Evolutionary conservation across 108 stramenopile species (phyloP).

Genomic region (Cyclostephanos invisitatus): DNA sequence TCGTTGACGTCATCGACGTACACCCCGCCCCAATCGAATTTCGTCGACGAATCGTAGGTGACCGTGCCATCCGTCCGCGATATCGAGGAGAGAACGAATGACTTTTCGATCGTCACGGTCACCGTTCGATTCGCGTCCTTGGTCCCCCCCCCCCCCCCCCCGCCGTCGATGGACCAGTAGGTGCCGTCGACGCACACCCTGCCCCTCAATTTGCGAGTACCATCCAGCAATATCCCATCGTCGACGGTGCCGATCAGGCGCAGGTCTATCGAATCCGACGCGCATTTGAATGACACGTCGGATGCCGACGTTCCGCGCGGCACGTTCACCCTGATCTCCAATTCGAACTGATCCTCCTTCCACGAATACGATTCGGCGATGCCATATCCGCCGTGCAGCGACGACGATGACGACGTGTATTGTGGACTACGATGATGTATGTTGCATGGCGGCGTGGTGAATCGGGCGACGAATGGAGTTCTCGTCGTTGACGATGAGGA

Average conservation of each 20-base stretch:
- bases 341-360: conserved; percentile 83
- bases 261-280: conserved; percentile 59
- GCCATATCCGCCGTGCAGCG: neutral
- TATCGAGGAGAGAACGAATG: conserved; percentile 28
- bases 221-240: conserved; percentile 64
- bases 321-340: conserved; percentile 72
- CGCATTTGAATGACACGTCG: conserved; percentile 65
- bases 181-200: conserved; percentile 75
- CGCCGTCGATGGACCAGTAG: conserved; percentile 77
- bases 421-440: neutral
- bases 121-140: conserved; percentile 20
- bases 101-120: conserved; percentile 75
- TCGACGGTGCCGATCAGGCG: conserved; percentile 23
- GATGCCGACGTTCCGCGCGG: conserved; percentile 65
- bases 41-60: conserved; percentile 48
- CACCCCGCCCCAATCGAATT: conserved; percentile 86
- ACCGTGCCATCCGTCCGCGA: conserved; percentile 7
- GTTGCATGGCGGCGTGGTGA: neutral
- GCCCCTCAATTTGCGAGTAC: conserved; percentile 62
- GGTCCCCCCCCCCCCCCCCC: conserved; percentile 10
- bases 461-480: too few relatives aligned
- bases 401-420: too few relatives aligned
- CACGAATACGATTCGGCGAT: conserved; percentile 70
- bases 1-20: conserved; percentile 76
- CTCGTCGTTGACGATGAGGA: too few relatives aligned